Evolutionary conservation across 208 protist species (phyloP).

Genomic region (Leishmania aethiopica): DNA sequence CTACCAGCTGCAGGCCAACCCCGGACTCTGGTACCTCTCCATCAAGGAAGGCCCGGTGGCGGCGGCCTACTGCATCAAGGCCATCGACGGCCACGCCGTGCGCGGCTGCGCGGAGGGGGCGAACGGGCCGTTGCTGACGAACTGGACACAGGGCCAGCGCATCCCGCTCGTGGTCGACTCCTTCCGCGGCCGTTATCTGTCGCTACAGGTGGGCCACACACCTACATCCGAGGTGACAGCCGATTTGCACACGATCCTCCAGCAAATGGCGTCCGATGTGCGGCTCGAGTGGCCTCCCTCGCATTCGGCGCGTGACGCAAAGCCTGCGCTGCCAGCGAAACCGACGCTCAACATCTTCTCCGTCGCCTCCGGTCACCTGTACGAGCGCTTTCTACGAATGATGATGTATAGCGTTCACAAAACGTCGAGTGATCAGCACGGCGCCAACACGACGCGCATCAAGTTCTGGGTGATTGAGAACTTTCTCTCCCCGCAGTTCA

Average conservation of each 20-base stretch:
- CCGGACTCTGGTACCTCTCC: conserved; percentile 88
- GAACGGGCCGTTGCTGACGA: background rate
- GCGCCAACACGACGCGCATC: conserved; percentile 84
- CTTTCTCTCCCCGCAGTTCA: conserved; percentile 98
- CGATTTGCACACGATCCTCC: conserved; percentile 13
- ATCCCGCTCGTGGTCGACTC: conserved; percentile 61
- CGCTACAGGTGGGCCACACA: conserved; percentile 18
- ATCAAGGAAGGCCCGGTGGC: conserved; percentile 68
- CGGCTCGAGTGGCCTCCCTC: conserved; percentile 37
- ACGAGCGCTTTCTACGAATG: conserved; percentile 99
- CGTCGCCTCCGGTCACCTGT: conserved; percentile 97
- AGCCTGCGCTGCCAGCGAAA: conserved; percentile 23
- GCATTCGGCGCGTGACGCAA: background rate
- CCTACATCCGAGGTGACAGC: background rate
- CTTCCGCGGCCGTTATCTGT: conserved; percentile 49
- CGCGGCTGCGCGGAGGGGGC: conserved; percentile 15
- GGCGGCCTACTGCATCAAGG: conserved; percentile 56
- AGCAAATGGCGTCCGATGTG: conserved; percentile 24
- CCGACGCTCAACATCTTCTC: conserved; percentile 99
- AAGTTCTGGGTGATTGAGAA: conserved; percentile 99
- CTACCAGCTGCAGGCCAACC: conserved; percentile 96
- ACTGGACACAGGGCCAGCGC: conserved; percentile 32
- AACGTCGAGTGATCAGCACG: conserved; percentile 83
- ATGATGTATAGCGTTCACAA: conserved; percentile 98
- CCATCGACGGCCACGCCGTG: conserved; percentile 20